These are phyloP conservation scores for Drechmeria coniospora DNA, from an alignment of 2,329 filamentous ascomycete species.

Conservation along the genomic window DNA sequence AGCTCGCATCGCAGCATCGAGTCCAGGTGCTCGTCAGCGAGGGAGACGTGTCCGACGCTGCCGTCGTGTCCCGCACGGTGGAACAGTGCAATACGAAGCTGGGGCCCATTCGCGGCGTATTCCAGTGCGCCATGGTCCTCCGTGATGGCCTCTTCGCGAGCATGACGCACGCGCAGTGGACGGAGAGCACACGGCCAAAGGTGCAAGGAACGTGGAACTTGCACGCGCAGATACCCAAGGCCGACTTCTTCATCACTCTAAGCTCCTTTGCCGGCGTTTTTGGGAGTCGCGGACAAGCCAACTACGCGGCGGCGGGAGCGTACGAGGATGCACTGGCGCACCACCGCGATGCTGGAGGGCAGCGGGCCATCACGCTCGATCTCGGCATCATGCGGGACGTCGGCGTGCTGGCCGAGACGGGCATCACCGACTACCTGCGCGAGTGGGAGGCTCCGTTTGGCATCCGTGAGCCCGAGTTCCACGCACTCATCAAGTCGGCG, in stretches of 20 bases:
- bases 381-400: too few species aligned
- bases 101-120: slow-evolving; percentile 20
- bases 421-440: too few species aligned
- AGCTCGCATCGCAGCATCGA: slow-evolving; percentile 6
- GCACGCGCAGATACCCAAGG: too few species aligned
- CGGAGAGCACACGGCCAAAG: slow-evolving; percentile 14
- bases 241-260: slow-evolving; percentile 16
- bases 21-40: slow-evolving; percentile 8
- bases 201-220: slow-evolving; percentile 18
- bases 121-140: slow-evolving; percentile 24
- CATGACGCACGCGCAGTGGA: slow-evolving; percentile 14
- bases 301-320: slow-evolving; percentile 21
- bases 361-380: too few species aligned
- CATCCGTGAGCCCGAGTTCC: too few species aligned
- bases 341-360: too few species aligned
- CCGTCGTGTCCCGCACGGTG: slow-evolving; percentile 10
- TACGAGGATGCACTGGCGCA: slow-evolving; percentile 18
- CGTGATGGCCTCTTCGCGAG: slow-evolving; percentile 7
- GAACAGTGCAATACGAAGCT: slow-evolving; percentile 12
- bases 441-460: too few species aligned
- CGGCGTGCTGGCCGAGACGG: too few species aligned
- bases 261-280: slow-evolving; percentile 14
- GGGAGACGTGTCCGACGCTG: slow-evolving; percentile 14
- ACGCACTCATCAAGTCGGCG: too few species aligned
- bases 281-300: slow-evolving; percentile 14